phyloP scores from a whole-genome alignment of 2,329 filamentous ascomycete genomes.

The Fusarium agapanthi region DNA sequence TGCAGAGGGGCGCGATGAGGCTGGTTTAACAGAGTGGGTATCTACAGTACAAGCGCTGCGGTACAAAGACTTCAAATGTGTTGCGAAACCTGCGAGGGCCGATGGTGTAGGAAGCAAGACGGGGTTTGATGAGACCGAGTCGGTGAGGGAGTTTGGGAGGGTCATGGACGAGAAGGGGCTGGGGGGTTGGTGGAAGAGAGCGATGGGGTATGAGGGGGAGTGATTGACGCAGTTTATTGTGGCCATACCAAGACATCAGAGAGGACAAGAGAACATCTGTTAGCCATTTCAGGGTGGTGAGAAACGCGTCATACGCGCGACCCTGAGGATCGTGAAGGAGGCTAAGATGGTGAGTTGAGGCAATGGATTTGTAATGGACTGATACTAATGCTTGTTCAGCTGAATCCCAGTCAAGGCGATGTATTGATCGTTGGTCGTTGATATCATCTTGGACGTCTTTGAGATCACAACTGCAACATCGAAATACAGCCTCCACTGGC shows the following conservation, averaged over 20 bases:
- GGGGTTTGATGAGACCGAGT: slow-evolving; percentile 65
- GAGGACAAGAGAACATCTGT: background rate
- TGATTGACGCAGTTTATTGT: background rate
- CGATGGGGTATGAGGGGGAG: slow-evolving; percentile 64
- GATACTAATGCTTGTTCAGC: background rate
- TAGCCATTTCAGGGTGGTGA: background rate
- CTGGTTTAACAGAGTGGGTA: slow-evolving; percentile 70
- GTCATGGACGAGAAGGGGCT: slow-evolving; percentile 69
- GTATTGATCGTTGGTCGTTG: background rate
- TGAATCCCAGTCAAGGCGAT: background rate
- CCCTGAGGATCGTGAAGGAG: background rate
- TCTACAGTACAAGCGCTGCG: slow-evolving; percentile 68
- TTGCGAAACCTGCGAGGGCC: slow-evolving; percentile 49
- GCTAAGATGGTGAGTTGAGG: background rate
- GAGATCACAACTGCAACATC: background rate
- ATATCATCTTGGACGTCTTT: background rate
- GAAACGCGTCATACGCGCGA: slow-evolving; percentile 25
- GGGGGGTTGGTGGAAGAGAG: slow-evolving; percentile 71
- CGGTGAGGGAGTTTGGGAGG: slow-evolving; percentile 70
- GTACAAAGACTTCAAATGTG: slow-evolving; percentile 78
- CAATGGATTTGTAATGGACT: background rate
- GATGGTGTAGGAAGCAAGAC: background rate
- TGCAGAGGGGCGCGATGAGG: slow-evolving; percentile 67
- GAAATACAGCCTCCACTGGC: background rate
- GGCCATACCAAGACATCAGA: background rate